Conservation (phyloP, 805 yeast genomes). For the Saturnispora galanensis region DNA sequence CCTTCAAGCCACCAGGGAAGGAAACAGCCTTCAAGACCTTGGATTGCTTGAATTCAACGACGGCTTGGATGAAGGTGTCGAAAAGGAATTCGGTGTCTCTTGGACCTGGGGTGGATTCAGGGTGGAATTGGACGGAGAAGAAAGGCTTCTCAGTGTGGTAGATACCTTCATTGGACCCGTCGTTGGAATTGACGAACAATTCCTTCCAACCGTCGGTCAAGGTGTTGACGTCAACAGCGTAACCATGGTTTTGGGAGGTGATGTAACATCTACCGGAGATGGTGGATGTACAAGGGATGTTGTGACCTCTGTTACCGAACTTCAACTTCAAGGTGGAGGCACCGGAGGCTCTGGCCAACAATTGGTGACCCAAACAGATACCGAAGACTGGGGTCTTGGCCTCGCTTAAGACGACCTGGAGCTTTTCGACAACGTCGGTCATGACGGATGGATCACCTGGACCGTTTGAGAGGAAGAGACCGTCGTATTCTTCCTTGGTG, state of each 20-base stretch:
- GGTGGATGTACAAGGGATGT: constrained; percentile 84
- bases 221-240: constrained; percentile 80
- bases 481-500: constrained; percentile 75
- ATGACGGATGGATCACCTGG: constrained; percentile 98
- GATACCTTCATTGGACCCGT: constrained; percentile 97
- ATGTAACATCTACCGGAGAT: constrained; percentile 91
- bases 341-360: constrained; percentile 90
- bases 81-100: constrained; percentile 96
- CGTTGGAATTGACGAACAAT: constrained; percentile 90
- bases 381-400: constrained; percentile 89
- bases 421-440: constrained; percentile 52
- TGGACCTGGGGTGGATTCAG: constrained; percentile 99
- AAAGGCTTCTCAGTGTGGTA: constrained; percentile 80
- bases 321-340: constrained; percentile 86
- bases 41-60: constrained; percentile 51
- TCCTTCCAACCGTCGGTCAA: constrained; percentile 81
- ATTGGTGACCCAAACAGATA: constrained; percentile 97
- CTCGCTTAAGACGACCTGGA: constrained; percentile 47
- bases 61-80: constrained; percentile 83
- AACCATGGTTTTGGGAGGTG: constrained; percentile 98
- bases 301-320: constrained; percentile 99
- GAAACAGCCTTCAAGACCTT: constrained; percentile 55
- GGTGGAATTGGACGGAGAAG: constrained; percentile 98
- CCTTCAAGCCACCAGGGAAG: constrained; percentile 83
- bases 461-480: constrained; percentile 93